These are phyloP conservation scores for Candida sp. DNA, from an alignment of 1,139 yeast genomes.

Conservation along the genomic window DNA sequence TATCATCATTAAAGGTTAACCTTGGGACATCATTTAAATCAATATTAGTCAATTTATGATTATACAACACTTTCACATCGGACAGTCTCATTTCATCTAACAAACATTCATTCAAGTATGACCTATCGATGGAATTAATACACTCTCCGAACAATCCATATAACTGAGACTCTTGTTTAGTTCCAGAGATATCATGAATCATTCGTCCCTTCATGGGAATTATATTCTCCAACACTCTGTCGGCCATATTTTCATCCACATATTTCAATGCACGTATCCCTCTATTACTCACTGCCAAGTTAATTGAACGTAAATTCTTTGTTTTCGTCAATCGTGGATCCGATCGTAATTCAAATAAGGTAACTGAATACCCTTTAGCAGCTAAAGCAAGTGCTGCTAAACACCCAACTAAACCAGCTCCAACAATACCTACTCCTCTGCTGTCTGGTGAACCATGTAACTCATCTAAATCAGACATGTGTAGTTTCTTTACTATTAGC, in stretches of 20 bases:
- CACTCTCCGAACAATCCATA: slow-evolving; percentile 86
- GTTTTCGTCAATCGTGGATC: slow-evolving; percentile 28
- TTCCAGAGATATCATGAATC: slow-evolving; percentile 73
- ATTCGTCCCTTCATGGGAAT: slow-evolving; percentile 89
- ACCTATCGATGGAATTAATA: slow-evolving; percentile 83
- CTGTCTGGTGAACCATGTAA: background rate
- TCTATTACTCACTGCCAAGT: slow-evolving; percentile 81
- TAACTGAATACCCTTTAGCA: slow-evolving; percentile 69
- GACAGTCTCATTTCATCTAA: slow-evolving; percentile 56
- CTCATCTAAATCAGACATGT: background rate
- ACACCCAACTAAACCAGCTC: slow-evolving; percentile 91
- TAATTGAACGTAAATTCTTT: slow-evolving; percentile 63
- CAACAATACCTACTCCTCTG: slow-evolving; percentile 49
- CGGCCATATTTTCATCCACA: slow-evolving; percentile 59
- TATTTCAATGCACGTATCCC: slow-evolving; percentile 70
- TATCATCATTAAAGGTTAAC: slow-evolving; percentile 20
- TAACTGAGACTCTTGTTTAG: slow-evolving; percentile 58
- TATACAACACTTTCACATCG: slow-evolving; percentile 48
- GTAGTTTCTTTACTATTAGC: background rate
- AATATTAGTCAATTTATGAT: slow-evolving; percentile 50
- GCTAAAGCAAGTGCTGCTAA: slow-evolving; percentile 80
- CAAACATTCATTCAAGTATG: slow-evolving; percentile 60
- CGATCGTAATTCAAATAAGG: slow-evolving; percentile 58
- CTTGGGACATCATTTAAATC: slow-evolving; percentile 18
- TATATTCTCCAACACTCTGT: slow-evolving; percentile 52